Conservation (phyloP, 1,139 yeast species). For the Hansenula sp. region DNA sequence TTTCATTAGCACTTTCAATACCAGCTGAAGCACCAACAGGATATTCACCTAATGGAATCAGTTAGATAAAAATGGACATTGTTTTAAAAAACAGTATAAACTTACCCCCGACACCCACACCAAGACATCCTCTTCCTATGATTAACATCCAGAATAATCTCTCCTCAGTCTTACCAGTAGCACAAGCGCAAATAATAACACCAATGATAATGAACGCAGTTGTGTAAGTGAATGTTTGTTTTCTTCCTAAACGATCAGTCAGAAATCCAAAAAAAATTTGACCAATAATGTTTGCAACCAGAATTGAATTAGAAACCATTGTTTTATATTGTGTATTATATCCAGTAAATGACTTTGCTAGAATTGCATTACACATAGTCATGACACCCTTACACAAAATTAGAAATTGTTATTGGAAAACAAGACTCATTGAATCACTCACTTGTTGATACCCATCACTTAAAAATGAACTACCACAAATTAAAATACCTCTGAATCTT, state of each 20-base stretch:
- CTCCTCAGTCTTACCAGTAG: conserved; percentile 39
- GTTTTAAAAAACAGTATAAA: no score
- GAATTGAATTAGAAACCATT: conserved; percentile 44
- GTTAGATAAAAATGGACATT: no score
- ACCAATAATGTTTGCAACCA: conserved; percentile 48
- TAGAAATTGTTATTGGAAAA: no score
- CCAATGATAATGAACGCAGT: conserved; percentile 42
- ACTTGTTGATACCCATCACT: conserved; percentile 53
- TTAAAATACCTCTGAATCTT: conserved; percentile 13
- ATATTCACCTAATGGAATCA: no score
- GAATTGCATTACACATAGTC: conserved; percentile 36
- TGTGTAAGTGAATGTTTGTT: conserved; percentile 43
- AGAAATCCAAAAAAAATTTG: conserved; percentile 42
- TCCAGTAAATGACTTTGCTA: conserved; percentile 30
- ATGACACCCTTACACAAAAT: no score
- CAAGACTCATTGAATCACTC: no score
- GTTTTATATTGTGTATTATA: conserved; percentile 39
- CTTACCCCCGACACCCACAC: conserved; percentile 72
- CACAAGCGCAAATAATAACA: conserved; percentile 44
- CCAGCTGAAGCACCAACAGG: conserved; percentile 67
- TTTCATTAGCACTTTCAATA: conserved; percentile 66
- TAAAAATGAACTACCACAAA: conserved; percentile 47
- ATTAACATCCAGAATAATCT: conserved; percentile 61
- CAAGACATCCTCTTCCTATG: conserved; percentile 61
- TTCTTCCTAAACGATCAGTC: conserved; percentile 45